Evolutionary conservation across 192 early-diverging fungal species (phyloP), one percentile per base, ranked within the genome.

Genomic region (Diversispora epigaea): DNA sequence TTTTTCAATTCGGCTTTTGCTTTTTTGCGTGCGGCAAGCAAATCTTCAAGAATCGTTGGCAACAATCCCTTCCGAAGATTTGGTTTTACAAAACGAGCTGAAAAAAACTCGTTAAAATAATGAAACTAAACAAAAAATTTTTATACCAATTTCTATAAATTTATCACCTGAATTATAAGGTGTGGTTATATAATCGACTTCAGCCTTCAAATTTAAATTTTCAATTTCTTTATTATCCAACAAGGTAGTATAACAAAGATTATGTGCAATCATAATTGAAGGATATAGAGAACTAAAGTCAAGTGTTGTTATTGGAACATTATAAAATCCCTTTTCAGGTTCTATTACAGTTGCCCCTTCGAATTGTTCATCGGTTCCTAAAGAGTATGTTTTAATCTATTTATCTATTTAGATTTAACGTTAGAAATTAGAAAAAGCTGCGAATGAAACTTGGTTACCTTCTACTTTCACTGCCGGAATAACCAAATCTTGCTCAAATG

Each of bases 221-320:
- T 89, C 84, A 40, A 95, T 87, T 10, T 80, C 83, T 7, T 83
- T 67, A 15, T 81, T 78, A 52, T 80, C 88, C 47, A 94, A 75
- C 54, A 94, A 85, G 0, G 97, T 97, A 0, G 94, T 95, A 80
- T 99, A 99, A 81, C 97, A 99, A 32, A 99, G 86, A 77, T 99
- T 99, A 83, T 97, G 97, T 32, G 95, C 96, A 91, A 97, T 97
- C 95, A 99, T 99, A 74, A 99, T 99, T 9, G 95, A 96, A 17
- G 97, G 97, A 79, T 99, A 99, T 77, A 99, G 88, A 4, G 96
- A 98, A 0, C 91, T 94, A 80, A 99, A 99, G 89, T 99, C 97
- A 43, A 99, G 89, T 2, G 96, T 98, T 8, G 97, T 94, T 81
- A 99, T 97, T 3, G 95, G 96, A n/a, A 89, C 80, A 77, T 96